These are phyloP conservation scores for Clathrospora elynae DNA, from an alignment of 2,329 filamentous ascomycete genomes.

Conservation along the genomic window DNA sequence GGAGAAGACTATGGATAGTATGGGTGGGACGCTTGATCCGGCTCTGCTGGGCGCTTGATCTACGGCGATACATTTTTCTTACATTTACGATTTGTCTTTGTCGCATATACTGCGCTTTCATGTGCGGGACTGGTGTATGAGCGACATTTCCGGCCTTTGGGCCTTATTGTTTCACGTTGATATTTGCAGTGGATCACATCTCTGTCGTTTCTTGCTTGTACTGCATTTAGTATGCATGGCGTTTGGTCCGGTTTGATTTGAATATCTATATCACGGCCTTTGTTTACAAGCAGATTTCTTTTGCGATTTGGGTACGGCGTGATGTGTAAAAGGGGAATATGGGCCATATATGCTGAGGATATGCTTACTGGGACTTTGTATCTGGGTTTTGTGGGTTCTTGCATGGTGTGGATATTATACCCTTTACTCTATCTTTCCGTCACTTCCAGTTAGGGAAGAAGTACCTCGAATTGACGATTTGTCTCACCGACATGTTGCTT, in stretches of 20 bases:
- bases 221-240: neutral
- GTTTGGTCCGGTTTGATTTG: no score
- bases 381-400: conserved; percentile 1
- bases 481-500: neutral
- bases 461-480: conserved; percentile 2
- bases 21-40: conserved; percentile 28
- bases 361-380: neutral
- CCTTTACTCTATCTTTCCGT: conserved; percentile 4
- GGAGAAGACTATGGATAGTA: conserved; percentile 41
- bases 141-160: no score
- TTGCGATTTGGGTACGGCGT: neutral
- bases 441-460: conserved; percentile 3
- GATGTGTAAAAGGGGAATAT: neutral
- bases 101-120: neutral
- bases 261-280: no score
- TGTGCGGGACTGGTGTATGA: no score
- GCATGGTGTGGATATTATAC: conserved; percentile 15
- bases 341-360: neutral
- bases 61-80: neutral
- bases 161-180: conserved; percentile 2
- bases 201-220: neutral
- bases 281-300: neutral
- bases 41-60: conserved; percentile 17
- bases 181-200: conserved; percentile 6
- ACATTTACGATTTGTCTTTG: neutral